Evolutionary conservation across 768 basidiomycete genomes (phyloP), one percentile per base, ranked within the genome.

Genomic region (Suillus paluster): DNA sequence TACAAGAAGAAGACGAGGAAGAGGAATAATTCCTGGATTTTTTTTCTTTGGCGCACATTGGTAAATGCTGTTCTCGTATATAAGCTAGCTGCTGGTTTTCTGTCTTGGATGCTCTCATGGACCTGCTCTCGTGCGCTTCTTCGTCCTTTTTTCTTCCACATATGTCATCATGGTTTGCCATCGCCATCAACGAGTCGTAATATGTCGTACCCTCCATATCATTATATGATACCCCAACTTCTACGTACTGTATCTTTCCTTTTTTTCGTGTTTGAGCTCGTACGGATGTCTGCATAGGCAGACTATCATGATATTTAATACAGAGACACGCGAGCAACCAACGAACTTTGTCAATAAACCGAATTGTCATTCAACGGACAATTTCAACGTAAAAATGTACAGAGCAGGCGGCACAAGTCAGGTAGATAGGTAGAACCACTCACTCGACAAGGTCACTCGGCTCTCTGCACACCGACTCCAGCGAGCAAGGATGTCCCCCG

Each of bases 1-100:
- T 92, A 59, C 90, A 92, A 72, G 92, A 94, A 71, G 92, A 93
- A 70, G 92, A 94, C 66, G 92, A 94, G 72, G 92, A 93, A 73
- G 92, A 92, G 68, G 87, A 91, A 67, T 77, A 57, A 73, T 19
- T 60, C 52, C 33, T 23, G 15, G 30, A 34, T 21, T 49, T 58
- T 53, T 41, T 60, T 60, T 42, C 57, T 60, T 25, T 57, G 8
- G 48, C 59, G n/a, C 30, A 8, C n/a, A 25, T 42, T 36, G 27
- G 33, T 57, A 57, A 27, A 8, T 36, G 57, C 15, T 61, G 60
- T 56, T n/a, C 12, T 38, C 64, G 49, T 27, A 52, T 64, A 63
- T 58, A 59, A 34, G 21, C 23, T 23, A 19, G 38, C 19, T 58
- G 33, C 41, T 54, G 34, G 21, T 67, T 59, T 27, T 48, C 60